Percentiles rank a stretch among this genome's conserved stretches.
phyloP scores from a whole-genome alignment of 2,329 filamentous ascomycete genomes.

The Microdochium bolleyi region DNA sequence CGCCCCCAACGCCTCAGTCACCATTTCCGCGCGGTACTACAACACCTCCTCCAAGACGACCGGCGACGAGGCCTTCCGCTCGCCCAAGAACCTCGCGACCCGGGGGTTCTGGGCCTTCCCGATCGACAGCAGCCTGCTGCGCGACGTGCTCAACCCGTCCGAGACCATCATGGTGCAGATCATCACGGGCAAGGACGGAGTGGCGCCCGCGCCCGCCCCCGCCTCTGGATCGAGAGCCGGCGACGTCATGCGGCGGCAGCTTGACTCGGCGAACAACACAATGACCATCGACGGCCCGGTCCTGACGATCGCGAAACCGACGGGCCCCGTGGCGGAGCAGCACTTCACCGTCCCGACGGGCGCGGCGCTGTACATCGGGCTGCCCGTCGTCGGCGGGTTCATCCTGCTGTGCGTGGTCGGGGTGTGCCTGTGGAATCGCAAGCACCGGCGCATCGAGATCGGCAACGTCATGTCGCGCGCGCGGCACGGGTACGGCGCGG shows the following conservation, averaged over 20 bases:
- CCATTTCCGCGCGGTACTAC: constrained; percentile 17
- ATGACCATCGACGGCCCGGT: constrained; percentile 29
- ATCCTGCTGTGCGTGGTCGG: constrained; percentile 41
- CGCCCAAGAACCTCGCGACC: constrained; percentile 24
- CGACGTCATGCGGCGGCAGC: background rate
- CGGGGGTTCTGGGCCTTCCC: constrained; percentile 41
- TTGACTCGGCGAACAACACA: constrained; percentile 10
- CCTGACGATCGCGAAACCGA: constrained; percentile 29
- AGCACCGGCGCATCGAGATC: constrained; percentile 39
- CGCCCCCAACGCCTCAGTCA: constrained; percentile 30
- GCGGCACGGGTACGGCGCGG: constrained; percentile 21
- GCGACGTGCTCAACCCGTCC: constrained; percentile 16
- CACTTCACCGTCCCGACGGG: constrained; percentile 23
- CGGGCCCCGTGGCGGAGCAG: constrained; percentile 19
- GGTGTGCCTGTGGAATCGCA: constrained; percentile 47
- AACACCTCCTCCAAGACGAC: constrained; percentile 22
- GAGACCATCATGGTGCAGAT: constrained; percentile 43
- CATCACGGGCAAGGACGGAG: constrained; percentile 23
- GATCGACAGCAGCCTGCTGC: constrained; percentile 28
- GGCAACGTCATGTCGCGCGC: constrained; percentile 43
- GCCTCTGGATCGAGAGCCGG: no score
- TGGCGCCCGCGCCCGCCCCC: no score
- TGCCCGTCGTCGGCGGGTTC: constrained; percentile 41
- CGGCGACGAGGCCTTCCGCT: constrained; percentile 24
- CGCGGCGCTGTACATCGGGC: constrained; percentile 40